Evolutionary conservation across 169 alveolate species (phyloP), one percentile per base, ranked within the genome.

Genomic region (Sarcocystis neurona): DNA sequence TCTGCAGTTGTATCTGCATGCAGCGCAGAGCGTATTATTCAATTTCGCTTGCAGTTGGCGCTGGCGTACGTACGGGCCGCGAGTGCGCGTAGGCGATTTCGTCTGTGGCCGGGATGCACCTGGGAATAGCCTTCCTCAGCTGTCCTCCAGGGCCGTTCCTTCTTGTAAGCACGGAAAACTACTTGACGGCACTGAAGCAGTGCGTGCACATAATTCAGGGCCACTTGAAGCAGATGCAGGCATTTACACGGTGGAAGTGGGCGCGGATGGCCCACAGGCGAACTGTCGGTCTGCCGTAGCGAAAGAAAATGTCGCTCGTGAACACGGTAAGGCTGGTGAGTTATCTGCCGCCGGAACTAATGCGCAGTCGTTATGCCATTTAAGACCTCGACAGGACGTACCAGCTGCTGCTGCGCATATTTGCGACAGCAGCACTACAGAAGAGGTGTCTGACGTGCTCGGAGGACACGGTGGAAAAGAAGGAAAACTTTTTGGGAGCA

Each of bases 1-100:
- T n/a, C 74, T 79, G 37, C 87, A 44, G 75, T 48, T 79, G 77
- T 79, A 79, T 23, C 68, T 79, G 72, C 87, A 79, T 30, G 60
- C 87, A 30, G 87, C 87, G 23, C 87, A 79, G 34, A 50, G 72
- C 39, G 50, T 79, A 27, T n/a, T 79, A 18, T 79, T 79, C 50
- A 79, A 79, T 34, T 75, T 53, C 12, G 50, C 44, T 6, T 50
- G 60, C 34, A 50, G 47, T 30, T 79, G 66, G 72, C 60, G 87
- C 15, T 79, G 87, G 87, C 32, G 34, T 18, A 23, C 50, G 4
- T 50, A 23, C 72, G 77, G 75, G 30, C 23, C 12, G 77, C n/a
- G 32, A 48, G 87, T 79, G 48, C 15, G 39, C 58, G 72, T 50
- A 6, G 87, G 87, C 23, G 87, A 79, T 75, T n/a, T 79, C 5